A percentile compares a stretch with the other conserved stretches of the same genome.
These are phyloP conservation scores for Nannizziopsis barbatae DNA, from an alignment of 2,329 filamentous ascomycete species.

Conservation along the genomic window DNA sequence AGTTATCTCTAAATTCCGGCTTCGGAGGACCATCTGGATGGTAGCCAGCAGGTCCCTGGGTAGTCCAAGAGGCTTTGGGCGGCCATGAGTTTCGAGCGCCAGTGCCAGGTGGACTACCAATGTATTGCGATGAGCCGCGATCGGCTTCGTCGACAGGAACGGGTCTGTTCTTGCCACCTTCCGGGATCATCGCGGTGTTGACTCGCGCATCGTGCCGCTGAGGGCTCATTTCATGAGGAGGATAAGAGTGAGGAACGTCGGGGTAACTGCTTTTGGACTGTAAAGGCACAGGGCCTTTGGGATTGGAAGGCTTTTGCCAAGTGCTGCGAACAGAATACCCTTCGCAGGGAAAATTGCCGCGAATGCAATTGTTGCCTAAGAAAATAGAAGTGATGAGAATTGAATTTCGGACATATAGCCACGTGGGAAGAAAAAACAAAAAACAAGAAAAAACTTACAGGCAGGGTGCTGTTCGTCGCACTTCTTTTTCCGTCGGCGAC, in stretches of 20 bases:
- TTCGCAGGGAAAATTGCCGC: conserved; percentile 80
- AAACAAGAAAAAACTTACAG: conserved; percentile 49
- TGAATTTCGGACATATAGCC: conserved; percentile 7
- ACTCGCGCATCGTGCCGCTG: conserved; percentile 32
- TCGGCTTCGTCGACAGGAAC: conserved; percentile 39
- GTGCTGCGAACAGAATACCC: conserved; percentile 73
- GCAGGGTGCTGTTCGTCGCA: conserved; percentile 89
- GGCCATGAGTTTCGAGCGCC: conserved; percentile 31
- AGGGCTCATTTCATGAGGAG: conserved; percentile 26
- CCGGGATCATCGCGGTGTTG: conserved; percentile 26
- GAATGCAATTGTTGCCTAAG: conserved; percentile 74
- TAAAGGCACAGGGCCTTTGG: conserved; percentile 58
- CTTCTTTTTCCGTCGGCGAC: conserved; percentile 88
- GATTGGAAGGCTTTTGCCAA: conserved; percentile 66
- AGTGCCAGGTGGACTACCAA: conserved; percentile 30
- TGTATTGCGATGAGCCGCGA: conserved; percentile 28
- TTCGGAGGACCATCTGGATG: conserved; percentile 31
- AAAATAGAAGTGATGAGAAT: conserved; percentile 10
- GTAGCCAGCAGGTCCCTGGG: conserved; percentile 27
- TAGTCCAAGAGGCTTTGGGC: conserved; percentile 32
- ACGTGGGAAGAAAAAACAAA: background rate
- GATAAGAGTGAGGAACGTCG: conserved; percentile 29
- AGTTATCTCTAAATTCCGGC: conserved; percentile 31
- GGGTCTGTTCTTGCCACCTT: conserved; percentile 38
- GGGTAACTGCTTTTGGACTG: conserved; percentile 64